Base-by-base conservation (phyloP, 2,329 filamentous ascomycete genomes). In the Colletotrichum lentis region DNA sequence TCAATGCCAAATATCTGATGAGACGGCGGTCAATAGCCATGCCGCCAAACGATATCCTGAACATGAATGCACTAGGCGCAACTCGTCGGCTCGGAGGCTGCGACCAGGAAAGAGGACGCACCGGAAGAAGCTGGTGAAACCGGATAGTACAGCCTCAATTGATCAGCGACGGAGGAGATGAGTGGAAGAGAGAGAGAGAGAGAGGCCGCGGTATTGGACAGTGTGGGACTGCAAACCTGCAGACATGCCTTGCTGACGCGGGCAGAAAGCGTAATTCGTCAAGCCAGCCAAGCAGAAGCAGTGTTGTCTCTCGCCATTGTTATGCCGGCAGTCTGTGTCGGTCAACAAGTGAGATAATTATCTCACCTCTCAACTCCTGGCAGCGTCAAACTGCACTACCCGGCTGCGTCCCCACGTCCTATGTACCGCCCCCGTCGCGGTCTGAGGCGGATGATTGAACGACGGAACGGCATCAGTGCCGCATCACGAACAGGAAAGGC, bases 241-340 rank as follows among this genome's bases (percentile, higher is more conserved):
- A 64, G 54, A 49, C 44, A 58, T 68, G 60, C 61, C 61, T 53
- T 65, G 61, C 54, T 47, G 54, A 64, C 27, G 62, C 44, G 35
- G 62, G 62, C 24, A 59, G 54, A 44, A 50, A 65, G 54, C 62
- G 52, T 56, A 62, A 66, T 18, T 62, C 35, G 39, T 62, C 43
- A 44, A 27, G 37, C 39, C 65, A 56, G 27, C 54, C 61, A 64
- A 59, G 65, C 65, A 55, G 35, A 16, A 20, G 35, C 14, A 59
- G 58, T 50, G 43, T 24, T 35, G 31, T 66, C 39, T 55, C n/a
- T 49, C 50, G 22, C 56, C 49, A n/a, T 24, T 54, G 27, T 47
- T 44, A 31, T 39, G 37, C 52, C 31, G n/a, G n/a, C n/a, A n/a
- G 31, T 43, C 16, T 37, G 50, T 37, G 24, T 56, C 50, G 57